Evolutionary conservation across 2,329 filamentous ascomycete species (phyloP), one percentile per base, ranked within the genome.

Genomic region (Ophiocordyceps camponoti-floridani): DNA sequence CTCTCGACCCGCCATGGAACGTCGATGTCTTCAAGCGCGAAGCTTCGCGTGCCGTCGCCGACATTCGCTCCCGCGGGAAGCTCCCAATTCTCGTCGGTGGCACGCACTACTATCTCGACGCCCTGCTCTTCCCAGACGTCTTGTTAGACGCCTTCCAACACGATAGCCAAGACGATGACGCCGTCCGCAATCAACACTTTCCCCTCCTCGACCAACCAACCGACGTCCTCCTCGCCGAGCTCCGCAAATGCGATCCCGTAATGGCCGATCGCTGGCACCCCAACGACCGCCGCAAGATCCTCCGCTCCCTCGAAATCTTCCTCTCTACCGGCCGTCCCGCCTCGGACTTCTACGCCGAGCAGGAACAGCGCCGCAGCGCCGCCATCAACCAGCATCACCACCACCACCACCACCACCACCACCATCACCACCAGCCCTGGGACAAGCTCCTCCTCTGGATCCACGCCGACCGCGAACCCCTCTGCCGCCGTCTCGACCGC

Each of bases 241-340:
- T 98, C 44, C 71, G 70, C 46, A 79, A 85, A 52, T 79, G 94
- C 4, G 91, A 98, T 58, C 89, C 91, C 0, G 67, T 75, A 18
- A 95, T 95, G 82, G 93, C 89, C 0, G 73, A 79, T 41, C 72
- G 82, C 46, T 98, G 91, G 91, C 93, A 98, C 61, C 91, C 89
- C 1, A 91, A 88, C 41, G 91, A 98, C 56, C 70, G 77, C 41
- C 78, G 91, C 48, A 96, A 94, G 62, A 95, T 98, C 47, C 75
- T 77, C 48, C 77, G 88, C 6, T 94, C 88, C 1, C 69, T 98
- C 4, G 84, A 95, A 55, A 95, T 98, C 44, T 96, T 77, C 56
- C 70, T 95, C 8, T 77, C 79, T 41, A 94, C 84, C 1, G 88
- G 89, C 1, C 79, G 72, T 50, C 79, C 70, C 16, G 88, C 89